These are phyloP conservation scores for Taiwanofungus camphoratus DNA, from an alignment of 1,284 basidiomycete species.

Conservation along the genomic window DNA sequence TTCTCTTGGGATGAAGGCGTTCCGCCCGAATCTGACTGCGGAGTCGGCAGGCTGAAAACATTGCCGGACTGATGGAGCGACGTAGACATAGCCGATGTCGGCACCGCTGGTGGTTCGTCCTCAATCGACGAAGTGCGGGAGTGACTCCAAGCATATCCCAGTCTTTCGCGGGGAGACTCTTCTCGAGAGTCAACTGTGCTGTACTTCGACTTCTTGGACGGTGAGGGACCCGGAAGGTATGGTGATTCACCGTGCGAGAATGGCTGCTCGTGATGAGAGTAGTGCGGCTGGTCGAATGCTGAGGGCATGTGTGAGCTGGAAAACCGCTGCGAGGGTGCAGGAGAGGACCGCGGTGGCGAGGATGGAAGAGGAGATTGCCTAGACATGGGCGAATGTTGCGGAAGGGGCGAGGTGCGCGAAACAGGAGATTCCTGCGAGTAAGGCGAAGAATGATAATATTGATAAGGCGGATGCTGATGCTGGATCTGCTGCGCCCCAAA, in stretches of 20 bases:
- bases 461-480: not conserved
- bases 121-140: too few species aligned
- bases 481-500: constrained; percentile 2
- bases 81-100: not conserved
- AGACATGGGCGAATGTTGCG: constrained; percentile 9
- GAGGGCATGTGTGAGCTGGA: constrained; percentile 4
- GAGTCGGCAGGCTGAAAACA: constrained; percentile 8
- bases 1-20: not conserved
- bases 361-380: constrained; percentile 6
- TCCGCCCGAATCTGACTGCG: constrained; percentile 2
- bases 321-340: not conserved
- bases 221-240: constrained; percentile 12
- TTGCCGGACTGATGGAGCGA: constrained; percentile 5
- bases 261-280: not conserved
- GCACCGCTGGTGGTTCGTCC: too few species aligned
- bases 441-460: constrained; percentile 2
- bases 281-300: not conserved
- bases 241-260: not conserved
- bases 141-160: not conserved
- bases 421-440: constrained; percentile 1
- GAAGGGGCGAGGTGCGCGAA: constrained; percentile 3
- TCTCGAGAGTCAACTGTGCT: not conserved
- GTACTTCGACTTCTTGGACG: constrained; percentile 19
- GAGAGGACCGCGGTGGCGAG: not conserved
- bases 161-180: not conserved